Base-by-base conservation (phyloP, 768 basidiomycete species). In the Lactarius sp. region DNA sequence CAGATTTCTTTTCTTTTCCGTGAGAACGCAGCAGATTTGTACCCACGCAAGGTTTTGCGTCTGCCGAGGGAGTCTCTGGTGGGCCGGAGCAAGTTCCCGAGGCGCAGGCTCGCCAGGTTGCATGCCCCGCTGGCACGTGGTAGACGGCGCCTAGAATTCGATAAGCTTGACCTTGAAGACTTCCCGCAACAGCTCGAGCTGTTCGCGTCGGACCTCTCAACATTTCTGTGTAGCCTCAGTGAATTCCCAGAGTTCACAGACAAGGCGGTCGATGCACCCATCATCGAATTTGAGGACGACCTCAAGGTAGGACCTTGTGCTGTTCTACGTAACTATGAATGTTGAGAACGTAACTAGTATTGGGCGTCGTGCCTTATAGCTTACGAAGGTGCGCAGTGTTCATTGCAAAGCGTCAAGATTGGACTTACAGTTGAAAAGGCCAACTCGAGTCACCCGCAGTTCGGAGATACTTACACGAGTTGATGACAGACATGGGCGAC, bases 201-300 rank as follows among this genome's bases (percentile, higher is more conserved):
- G 41, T 76, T 91, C 47, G 86, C 87, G 5, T 77, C 77, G 22
- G 87, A 85, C 60, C 81, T 90, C 22, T 82, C 77, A 27, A 85
- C 83, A 0, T 91, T 91, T 69, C 72, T 87, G 62, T 78, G 83
- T 53, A 85, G 85, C 66, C 73, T 91, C 65, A 88, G 90, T 63
- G 88, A 90, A 69, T 90, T 91, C 68, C 88, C 88, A 0, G 89
- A 90, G 70, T 88, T 88, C 69, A 85, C 80, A 27, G 86, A 90
- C 61, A 87, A 91, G 68, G 83, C 83, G 4, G 83, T 83, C 49
- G 88, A 89, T 70, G 76, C 82, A 0, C 85, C 86, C 6, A 85
- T 90, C 57, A 69, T 80, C 61, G 81, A 83, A 10, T 86, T 90
- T 59, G 84, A 88, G 71, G 83, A 83, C 0, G 87, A 91, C 72